A percentile compares a stretch with the other conserved stretches of the same genome.
These are phyloP conservation scores for Glonium stellatum DNA, from an alignment of 495 filamentous ascomycete species.

Conservation along the genomic window DNA sequence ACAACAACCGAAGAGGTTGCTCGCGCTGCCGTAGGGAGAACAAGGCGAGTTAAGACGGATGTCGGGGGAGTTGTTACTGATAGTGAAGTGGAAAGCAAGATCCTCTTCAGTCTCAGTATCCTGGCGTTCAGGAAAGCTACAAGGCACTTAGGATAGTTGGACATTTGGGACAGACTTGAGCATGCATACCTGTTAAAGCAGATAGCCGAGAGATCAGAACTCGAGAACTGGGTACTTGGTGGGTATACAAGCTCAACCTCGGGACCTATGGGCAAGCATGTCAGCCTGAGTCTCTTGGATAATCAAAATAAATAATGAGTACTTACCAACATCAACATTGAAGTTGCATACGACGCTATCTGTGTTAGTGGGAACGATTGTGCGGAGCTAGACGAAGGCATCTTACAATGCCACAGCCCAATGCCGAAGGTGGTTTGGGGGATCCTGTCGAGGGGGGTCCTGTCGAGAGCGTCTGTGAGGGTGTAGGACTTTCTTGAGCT, in stretches of 20 bases:
- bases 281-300: background rate
- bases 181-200: slow-evolving; percentile 30
- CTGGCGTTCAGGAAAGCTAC: slow-evolving; percentile 33
- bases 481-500: slow-evolving; percentile 24
- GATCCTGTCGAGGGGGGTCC: background rate
- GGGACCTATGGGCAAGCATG: slow-evolving; percentile 20
- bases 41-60: slow-evolving; percentile 25
- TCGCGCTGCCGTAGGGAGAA: slow-evolving; percentile 28
- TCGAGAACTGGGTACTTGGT: slow-evolving; percentile 28
- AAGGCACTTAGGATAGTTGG: background rate
- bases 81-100: slow-evolving; percentile 31
- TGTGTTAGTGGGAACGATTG: background rate
- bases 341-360: slow-evolving; percentile 33
- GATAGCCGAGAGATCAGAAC: slow-evolving; percentile 30
- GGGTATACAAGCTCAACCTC: slow-evolving; percentile 35
- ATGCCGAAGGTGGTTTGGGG: slow-evolving; percentile 15
- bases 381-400: background rate
- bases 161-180: too few species aligned
- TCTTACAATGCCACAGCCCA: slow-evolving; percentile 32
- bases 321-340: slow-evolving; percentile 33
- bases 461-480: slow-evolving; percentile 3
- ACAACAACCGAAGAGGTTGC: slow-evolving; percentile 24
- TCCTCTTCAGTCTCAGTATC: slow-evolving; percentile 30
- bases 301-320: background rate
- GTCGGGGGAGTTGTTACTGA: slow-evolving; percentile 32